Percentiles rank a stretch among this genome's conserved stretches.
phyloP scores from a whole-genome alignment of 306 rosid species.

The Crataegus laevigata region DNA sequence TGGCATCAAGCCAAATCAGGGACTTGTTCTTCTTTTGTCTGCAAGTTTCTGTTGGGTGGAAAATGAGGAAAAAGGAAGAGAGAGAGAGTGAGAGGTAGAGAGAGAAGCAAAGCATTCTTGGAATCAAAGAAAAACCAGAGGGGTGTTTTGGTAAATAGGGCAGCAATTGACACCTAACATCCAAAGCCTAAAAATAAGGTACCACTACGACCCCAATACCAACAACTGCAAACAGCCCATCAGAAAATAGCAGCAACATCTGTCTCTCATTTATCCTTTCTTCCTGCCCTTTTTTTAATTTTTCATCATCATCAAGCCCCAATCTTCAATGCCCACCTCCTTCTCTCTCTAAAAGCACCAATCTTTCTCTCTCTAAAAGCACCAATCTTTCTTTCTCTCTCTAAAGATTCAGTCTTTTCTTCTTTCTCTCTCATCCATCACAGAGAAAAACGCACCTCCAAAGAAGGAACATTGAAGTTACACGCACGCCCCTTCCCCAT shows the following conservation, averaged over 20 bases:
- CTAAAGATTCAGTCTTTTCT: slow-evolving; percentile 16
- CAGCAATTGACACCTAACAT: slow-evolving; percentile 13
- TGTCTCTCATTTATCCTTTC: slow-evolving; percentile 8
- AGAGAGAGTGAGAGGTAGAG: not conserved
- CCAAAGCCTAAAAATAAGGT: slow-evolving; percentile 50
- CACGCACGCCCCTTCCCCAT: slow-evolving; percentile 40
- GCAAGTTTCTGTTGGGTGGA: slow-evolving; percentile 24
- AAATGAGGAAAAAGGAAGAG: slow-evolving; percentile 12
- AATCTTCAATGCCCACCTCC: slow-evolving; percentile 8
- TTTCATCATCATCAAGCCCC: slow-evolving; percentile 7
- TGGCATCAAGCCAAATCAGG: slow-evolving; percentile 25
- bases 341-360: slow-evolving; percentile 10
- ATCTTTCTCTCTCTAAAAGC: slow-evolving; percentile 5
- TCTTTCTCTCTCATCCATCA: slow-evolving; percentile 44
- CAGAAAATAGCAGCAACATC: slow-evolving; percentile 33
- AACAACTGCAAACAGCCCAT: slow-evolving; percentile 35
- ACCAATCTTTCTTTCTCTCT: slow-evolving; percentile 7
- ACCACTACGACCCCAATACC: slow-evolving; percentile 5
- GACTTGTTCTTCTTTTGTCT: slow-evolving; percentile 20
- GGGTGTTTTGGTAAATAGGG: slow-evolving; percentile 30
- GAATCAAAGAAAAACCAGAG: slow-evolving; percentile 8
- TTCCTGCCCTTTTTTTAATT: not conserved
- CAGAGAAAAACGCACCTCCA: slow-evolving; percentile 31
- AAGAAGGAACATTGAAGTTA: slow-evolving; percentile 67
- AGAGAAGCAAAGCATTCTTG: not conserved